Evolutionary conservation across 805 yeast species (phyloP), one percentile per base, ranked within the genome.

Genomic region (Yarrowia sp.): DNA sequence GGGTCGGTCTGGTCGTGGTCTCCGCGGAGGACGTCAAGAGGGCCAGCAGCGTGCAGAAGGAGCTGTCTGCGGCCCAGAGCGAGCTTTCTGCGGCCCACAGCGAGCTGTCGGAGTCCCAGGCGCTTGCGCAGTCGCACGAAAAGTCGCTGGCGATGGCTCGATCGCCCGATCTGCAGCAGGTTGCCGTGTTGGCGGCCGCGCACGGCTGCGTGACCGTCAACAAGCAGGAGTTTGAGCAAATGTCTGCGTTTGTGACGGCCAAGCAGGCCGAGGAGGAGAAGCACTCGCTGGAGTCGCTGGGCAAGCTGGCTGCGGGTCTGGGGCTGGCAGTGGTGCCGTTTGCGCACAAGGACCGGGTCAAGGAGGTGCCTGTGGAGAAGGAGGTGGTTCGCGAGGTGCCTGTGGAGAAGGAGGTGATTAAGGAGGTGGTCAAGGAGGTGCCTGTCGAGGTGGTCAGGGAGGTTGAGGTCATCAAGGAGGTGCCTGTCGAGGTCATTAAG

Each of bases 401-500:
- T 9, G 63, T 62, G 21, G 35, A 47, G 64, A 62, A 63, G 44
- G 59, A 42, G 33, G 33, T 42, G 13, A n/a, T 24, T 4, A 36
- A 36, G 41, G 41, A 36, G 19, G 36, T 32, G 27, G 62, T 25
- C 9, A 25, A 25, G 27, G 6, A 61, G 31, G 49, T 63, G 18
- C 44, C 42, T 12, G 59, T 53, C 9, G 59, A 53, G 19, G 59
- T 53, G 2, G 33, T 59, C 19, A 42, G 41, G 22, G 59, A 53
- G 8, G 58, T 51, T 6, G 64, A 51, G 18, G 39, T 35, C n/a
- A 56, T 49, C 13, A 44, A 62, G 36, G 53, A 46, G 25, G 35
- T 47, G 6, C 58, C 42, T 12, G 58, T 41, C 5, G 46, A 39
- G 6, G 19, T 39, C 13, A 41, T 41, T 16, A 42, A 18, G 22